Percentiles rank a stretch among this genome's conserved stretches.
phyloP scores from a whole-genome alignment of 1,139 yeast genomes.

The Blastobotrys buckinghamii region DNA sequence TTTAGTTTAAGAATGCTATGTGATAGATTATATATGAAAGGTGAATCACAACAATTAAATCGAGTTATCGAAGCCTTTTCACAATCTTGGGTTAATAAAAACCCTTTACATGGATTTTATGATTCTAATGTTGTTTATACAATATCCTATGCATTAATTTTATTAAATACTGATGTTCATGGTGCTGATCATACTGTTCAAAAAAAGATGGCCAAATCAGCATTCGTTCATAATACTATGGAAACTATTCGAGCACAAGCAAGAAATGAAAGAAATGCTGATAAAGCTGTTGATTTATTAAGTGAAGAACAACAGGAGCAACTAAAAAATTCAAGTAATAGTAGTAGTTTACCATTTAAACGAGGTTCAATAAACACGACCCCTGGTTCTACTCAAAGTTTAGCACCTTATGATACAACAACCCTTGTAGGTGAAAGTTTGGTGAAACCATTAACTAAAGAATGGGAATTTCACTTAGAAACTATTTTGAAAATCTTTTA shows the following conservation, averaged over 20 bases:
- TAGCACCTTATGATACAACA: slow-evolving; percentile 17
- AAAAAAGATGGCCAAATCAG: slow-evolving; percentile 35
- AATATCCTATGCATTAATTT: slow-evolving; percentile 62
- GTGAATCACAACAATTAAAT: slow-evolving; percentile 79
- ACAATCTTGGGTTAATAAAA: slow-evolving; percentile 53
- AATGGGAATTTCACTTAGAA: slow-evolving; percentile 29
- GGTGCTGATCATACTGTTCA: slow-evolving; percentile 31
- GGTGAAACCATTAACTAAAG: slow-evolving; percentile 20
- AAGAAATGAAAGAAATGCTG: slow-evolving; percentile 9
- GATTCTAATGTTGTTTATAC: slow-evolving; percentile 65
- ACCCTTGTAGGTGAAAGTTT: slow-evolving; percentile 22
- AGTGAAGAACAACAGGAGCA: background rate
- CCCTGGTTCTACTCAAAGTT: slow-evolving; percentile 4
- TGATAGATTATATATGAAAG: slow-evolving; percentile 60
- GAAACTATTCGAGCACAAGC: slow-evolving; percentile 23
- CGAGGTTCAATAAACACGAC: slow-evolving; percentile 8
- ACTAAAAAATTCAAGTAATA: background rate
- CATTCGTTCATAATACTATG: slow-evolving; percentile 26
- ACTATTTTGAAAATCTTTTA: slow-evolving; percentile 25
- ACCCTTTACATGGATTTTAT: slow-evolving; percentile 42
- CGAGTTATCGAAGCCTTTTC: slow-evolving; percentile 66
- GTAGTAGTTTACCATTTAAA: background rate
- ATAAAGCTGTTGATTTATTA: slow-evolving; percentile 6
- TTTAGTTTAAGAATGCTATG: slow-evolving; percentile 57
- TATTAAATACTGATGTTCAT: slow-evolving; percentile 48